Base-by-base conservation (phyloP, 2,329 filamentous ascomycete species). In the Curvularia verruculosa region DNA sequence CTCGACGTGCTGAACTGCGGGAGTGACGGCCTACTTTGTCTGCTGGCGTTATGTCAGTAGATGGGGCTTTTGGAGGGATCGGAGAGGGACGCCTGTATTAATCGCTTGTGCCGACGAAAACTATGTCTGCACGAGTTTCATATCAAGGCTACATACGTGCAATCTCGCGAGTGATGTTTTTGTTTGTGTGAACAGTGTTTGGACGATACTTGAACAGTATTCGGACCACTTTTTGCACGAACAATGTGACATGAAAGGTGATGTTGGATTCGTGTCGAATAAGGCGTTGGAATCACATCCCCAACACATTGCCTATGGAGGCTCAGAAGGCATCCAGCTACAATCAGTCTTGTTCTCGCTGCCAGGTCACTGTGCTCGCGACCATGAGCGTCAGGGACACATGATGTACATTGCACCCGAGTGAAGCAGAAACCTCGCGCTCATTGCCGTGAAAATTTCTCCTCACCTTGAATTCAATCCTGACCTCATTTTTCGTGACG, bases 131-230 rank as follows among this genome's bases (percentile, higher is more conserved):
- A 74, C 79, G 80, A 74, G 80, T 80, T 82, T 82, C 80, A 82
- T 82, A 81, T 82, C 80, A 82, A 80, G 79, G 80, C 77, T 64
- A 82, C 79, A 82, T 76, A 82, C 75, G 56, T n/a, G n/a, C 60
- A 41, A 49, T 39, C 10, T 53, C 26, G 63, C 47, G 18, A 36
- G 26, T 43, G 18, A 56, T 36, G 49, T 10, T 18, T 19, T 24
- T 37, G 10, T 18, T 18, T 28, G 19, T 21, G 5, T 9, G 3
- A 5, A 7, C 9, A 23, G 13, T 24, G 2, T 45, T 15, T 47
- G 8, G 28, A 29, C 28, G 26, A 5, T 28, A 28, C 4, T 28
- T n/a, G n/a, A n/a, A n/a, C 26, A 29, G 10, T 29, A 29, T 10
- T 29, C 12, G 28, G 19, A 39, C 12, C 29, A 3, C 34, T 49